Percentiles rank a stretch among this genome's conserved stretches.
These are phyloP conservation scores for Xerocomus potaroensis DNA, from an alignment of 768 basidiomycete species.

Conservation along the genomic window DNA sequence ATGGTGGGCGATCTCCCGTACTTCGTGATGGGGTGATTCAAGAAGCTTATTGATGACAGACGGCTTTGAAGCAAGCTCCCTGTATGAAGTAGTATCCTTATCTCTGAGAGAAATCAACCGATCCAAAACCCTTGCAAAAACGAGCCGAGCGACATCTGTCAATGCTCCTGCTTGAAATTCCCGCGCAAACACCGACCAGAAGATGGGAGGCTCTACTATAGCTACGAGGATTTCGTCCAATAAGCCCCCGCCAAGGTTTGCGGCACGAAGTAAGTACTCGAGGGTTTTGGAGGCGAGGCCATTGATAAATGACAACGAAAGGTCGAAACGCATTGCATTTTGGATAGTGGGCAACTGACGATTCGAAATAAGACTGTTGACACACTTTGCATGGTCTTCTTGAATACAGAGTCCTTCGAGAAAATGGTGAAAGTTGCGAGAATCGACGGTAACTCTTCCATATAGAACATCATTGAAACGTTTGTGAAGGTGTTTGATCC, in stretches of 20 bases:
- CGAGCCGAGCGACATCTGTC: constrained; percentile 31
- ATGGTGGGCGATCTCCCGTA: constrained; percentile 34
- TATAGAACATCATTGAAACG: constrained; percentile 30
- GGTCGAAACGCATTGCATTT: constrained; percentile 36
- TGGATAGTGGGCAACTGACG: constrained; percentile 38
- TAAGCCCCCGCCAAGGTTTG: constrained; percentile 38
- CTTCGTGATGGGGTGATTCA: constrained; percentile 21
- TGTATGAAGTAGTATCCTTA: constrained; percentile 34
- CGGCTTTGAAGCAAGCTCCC: constrained; percentile 31
- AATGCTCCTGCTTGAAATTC: constrained; percentile 33
- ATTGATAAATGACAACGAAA: constrained; percentile 40
- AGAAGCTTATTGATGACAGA: constrained; percentile 22
- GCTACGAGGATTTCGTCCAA: constrained; percentile 37
- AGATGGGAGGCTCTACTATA: constrained; percentile 49
- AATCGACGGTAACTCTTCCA: constrained; percentile 26
- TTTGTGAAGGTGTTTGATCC: constrained; percentile 28
- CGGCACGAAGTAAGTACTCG: constrained; percentile 36
- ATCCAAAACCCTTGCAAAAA: constrained; percentile 46
- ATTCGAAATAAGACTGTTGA: constrained; percentile 36
- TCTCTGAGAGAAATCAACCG: constrained; percentile 40
- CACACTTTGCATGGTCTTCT: constrained; percentile 35
- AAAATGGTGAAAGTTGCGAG: constrained; percentile 30
- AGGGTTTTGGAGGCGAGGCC: constrained; percentile 35
- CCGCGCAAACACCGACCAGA: constrained; percentile 38
- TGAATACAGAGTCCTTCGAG: constrained; percentile 45